These are phyloP conservation scores for Fusarium tuaranense DNA, from an alignment of 2,329 filamentous ascomycete genomes.

Conservation along the genomic window DNA sequence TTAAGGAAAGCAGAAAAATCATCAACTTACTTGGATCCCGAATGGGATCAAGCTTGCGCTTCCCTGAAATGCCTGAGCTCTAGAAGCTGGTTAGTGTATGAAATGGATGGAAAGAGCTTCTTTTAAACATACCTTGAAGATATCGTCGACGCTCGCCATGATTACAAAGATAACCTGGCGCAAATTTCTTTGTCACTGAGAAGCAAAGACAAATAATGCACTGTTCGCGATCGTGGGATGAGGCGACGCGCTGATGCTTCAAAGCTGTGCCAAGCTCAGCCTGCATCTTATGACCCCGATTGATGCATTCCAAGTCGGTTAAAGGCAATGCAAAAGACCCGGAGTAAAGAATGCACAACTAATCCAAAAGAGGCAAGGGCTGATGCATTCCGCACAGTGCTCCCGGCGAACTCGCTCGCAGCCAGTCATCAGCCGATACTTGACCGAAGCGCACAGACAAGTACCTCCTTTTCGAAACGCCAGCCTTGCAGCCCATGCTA, in stretches of 20 bases:
- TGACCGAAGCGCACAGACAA: slow-evolving; percentile 13
- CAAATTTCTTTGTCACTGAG: not conserved
- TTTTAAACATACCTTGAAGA: slow-evolving; percentile 61
- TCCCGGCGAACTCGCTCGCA: slow-evolving; percentile 6
- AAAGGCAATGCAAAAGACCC: slow-evolving; percentile 21
- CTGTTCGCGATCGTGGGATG: slow-evolving; percentile 15
- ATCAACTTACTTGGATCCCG: slow-evolving; percentile 69
- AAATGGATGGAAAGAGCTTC: not conserved
- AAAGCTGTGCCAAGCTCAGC: slow-evolving; percentile 1
- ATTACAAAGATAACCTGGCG: too few species aligned
- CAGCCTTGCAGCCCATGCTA: slow-evolving; percentile 6
- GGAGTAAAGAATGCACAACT: slow-evolving; percentile 1
- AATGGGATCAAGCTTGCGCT: slow-evolving; percentile 72
- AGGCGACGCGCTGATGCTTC: not conserved
- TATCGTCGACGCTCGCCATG: slow-evolving; percentile 70
- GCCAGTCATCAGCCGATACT: slow-evolving; percentile 9
- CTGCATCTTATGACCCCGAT: slow-evolving; percentile 28
- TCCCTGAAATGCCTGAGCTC: slow-evolving; percentile 61
- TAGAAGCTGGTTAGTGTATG: slow-evolving; percentile 33
- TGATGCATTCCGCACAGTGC: slow-evolving; percentile 16
- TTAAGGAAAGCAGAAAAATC: not conserved
- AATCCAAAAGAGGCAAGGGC: slow-evolving; percentile 7
- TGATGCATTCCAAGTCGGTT: slow-evolving; percentile 19
- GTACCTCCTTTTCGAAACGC: slow-evolving; percentile 4
- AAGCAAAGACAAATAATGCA: not conserved